Evolutionary conservation across 2,329 filamentous ascomycete species (phyloP).

Genomic region (Exophiala oligosperma): DNA sequence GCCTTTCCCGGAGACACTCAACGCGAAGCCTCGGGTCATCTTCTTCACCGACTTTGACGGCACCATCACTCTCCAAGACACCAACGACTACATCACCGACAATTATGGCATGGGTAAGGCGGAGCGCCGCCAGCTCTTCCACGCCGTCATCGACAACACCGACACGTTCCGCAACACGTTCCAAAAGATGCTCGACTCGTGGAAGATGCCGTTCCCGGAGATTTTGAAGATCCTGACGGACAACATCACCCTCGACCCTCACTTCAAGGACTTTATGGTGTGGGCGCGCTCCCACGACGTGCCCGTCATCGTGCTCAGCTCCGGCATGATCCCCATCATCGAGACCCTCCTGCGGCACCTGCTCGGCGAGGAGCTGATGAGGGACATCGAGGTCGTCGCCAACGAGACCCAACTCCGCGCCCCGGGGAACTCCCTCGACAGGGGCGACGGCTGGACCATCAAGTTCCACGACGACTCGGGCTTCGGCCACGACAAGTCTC

Average conservation of each 20-base stretch:
- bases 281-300: conserved; percentile 82
- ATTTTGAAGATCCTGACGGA: conserved; percentile 76
- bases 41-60: conserved; percentile 99
- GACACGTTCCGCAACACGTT: conserved; percentile 64
- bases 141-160: conserved; percentile 70
- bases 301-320: conserved; percentile 86
- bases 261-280: conserved; percentile 82
- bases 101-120: conserved; percentile 80
- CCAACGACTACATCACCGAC: conserved; percentile 77
- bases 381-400: conserved; percentile 84
- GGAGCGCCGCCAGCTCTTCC: conserved; percentile 70
- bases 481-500: conserved; percentile 96
- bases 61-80: conserved; percentile 77
- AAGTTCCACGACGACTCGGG: conserved; percentile 76
- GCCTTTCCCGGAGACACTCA: conserved; percentile 34
- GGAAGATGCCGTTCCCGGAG: conserved; percentile 75
- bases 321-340: conserved; percentile 92
- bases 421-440: conserved; percentile 72
- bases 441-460: conserved; percentile 83
- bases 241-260: conserved; percentile 85
- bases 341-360: conserved; percentile 76
- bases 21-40: conserved; percentile 76
- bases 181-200: conserved; percentile 86
- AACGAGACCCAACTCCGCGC: conserved; percentile 70
- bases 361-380: conserved; percentile 69